Conservation (phyloP, 2,329 filamentous ascomycete genomes). For the Clarireedia sp. region DNA sequence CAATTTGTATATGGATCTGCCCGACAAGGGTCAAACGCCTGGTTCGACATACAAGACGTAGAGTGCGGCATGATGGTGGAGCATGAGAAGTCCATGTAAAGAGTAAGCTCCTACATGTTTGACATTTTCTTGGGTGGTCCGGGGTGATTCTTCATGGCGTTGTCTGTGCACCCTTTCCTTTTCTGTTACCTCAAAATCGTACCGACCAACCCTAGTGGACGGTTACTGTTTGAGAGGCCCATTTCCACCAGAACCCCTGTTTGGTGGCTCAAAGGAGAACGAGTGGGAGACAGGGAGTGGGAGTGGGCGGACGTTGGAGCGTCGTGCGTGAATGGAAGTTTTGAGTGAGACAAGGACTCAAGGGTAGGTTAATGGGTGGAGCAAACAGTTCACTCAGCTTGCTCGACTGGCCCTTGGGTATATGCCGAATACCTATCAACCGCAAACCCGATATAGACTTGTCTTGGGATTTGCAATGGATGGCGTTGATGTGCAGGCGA, state of each 20-base stretch:
- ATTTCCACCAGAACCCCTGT: background rate
- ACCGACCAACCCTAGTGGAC: background rate
- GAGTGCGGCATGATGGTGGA: slow-evolving; percentile 24
- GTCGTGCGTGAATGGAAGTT: background rate
- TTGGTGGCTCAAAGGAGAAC: background rate
- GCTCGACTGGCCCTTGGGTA: too few species aligned
- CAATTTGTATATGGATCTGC: slow-evolving; percentile 18
- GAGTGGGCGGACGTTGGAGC: background rate
- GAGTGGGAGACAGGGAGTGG: too few species aligned
- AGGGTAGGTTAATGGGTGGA: background rate
- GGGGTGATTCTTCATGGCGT: slow-evolving; percentile 14
- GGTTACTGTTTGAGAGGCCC: background rate
- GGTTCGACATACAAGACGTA: slow-evolving; percentile 22
- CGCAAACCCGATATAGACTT: too few species aligned
- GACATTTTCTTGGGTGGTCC: background rate
- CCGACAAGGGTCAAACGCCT: slow-evolving; percentile 21
- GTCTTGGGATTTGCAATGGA: too few species aligned
- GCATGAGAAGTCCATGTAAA: slow-evolving; percentile 15
- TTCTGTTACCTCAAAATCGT: background rate
- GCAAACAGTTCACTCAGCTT: too few species aligned
- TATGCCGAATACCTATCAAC: too few species aligned
- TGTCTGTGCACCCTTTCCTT: slow-evolving; percentile 13
- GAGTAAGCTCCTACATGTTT: slow-evolving; percentile 13
- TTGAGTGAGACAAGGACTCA: background rate
- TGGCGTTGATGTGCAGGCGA: too few species aligned